These are phyloP conservation scores for Erodium moschatum DNA, from an alignment of 441 rosid species.

Conservation along the genomic window DNA sequence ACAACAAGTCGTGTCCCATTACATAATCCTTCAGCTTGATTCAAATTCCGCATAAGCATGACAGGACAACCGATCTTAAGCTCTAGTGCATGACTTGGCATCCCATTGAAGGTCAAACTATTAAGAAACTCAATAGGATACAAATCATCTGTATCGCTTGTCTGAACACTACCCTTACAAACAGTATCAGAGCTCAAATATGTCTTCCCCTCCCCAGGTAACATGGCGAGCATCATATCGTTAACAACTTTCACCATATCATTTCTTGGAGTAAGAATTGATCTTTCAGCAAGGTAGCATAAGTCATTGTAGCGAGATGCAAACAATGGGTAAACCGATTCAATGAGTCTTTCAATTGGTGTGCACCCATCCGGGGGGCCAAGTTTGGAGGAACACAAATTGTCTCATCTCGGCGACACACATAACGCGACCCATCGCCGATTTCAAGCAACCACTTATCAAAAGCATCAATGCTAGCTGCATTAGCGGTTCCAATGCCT, in stretches of 20 bases:
- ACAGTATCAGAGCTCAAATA: neutral
- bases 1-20: no score
- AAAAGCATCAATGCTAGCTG: neutral
- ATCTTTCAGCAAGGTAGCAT: neutral
- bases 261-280: constrained; percentile 6
- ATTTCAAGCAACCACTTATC: neutral
- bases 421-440: neutral
- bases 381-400: no score
- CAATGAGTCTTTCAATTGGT: no score
- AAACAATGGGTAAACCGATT: no score
- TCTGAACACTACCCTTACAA: neutral
- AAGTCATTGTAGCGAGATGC: neutral
- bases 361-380: no score
- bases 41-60: constrained; percentile 18
- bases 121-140: constrained; percentile 11
- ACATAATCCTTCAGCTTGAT: neutral
- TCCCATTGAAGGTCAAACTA: neutral
- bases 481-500: neutral
- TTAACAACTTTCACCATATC: constrained; percentile 4
- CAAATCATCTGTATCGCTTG: neutral
- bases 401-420: neutral
- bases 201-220: neutral
- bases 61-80: neutral
- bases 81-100: neutral
- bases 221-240: neutral